Percentiles rank a stretch among this genome's conserved stretches.
Conservation (phyloP, 2,329 filamentous ascomycete species). For the Neofusicoccum cordaticola region DNA sequence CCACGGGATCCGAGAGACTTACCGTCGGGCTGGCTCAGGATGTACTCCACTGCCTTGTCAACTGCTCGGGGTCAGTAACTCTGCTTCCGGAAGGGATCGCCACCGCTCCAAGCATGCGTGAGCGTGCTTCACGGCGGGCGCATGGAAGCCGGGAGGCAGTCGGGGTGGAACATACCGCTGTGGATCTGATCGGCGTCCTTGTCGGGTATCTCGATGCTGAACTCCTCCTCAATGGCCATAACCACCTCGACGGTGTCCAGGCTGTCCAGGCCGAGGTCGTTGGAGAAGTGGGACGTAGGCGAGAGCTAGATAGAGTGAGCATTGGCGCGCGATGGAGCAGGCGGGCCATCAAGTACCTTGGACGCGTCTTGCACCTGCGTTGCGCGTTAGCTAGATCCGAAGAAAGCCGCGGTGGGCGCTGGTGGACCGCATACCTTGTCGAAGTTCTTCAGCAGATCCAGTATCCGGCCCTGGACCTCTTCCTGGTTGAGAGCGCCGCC, state of each 20-base stretch:
- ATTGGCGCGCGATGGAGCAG: neutral
- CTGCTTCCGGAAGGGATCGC: neutral
- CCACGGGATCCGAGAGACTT: slow-evolving; percentile 42
- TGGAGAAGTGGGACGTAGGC: slow-evolving; percentile 82
- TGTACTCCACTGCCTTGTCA: slow-evolving; percentile 92
- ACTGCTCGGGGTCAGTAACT: slow-evolving; percentile 55
- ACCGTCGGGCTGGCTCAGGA: slow-evolving; percentile 88
- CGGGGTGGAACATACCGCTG: slow-evolving; percentile 65
- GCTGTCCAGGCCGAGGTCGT: slow-evolving; percentile 94
- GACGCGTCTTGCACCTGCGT: slow-evolving; percentile 60
- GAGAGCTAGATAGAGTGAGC: slow-evolving; percentile 64
- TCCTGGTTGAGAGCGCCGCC: slow-evolving; percentile 72
- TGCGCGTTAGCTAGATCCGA: slow-evolving; percentile 26
- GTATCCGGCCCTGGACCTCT: slow-evolving; percentile 88
- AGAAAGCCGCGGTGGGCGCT: neutral
- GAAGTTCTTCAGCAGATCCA: slow-evolving; percentile 90
- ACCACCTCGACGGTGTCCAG: slow-evolving; percentile 99
- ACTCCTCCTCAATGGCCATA: slow-evolving; percentile 98
- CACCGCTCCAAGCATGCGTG: neutral
- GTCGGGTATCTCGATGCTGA: slow-evolving; percentile 96
- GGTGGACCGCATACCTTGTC: slow-evolving; percentile 70
- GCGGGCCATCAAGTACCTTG: slow-evolving; percentile 46
- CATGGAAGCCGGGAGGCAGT: neutral
- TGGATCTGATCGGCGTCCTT: slow-evolving; percentile 94
- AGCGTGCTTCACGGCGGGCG: neutral